These are phyloP conservation scores for Tetracentron sinense DNA, from an alignment of 164 flowering plant genomes.

Conservation along the genomic window DNA sequence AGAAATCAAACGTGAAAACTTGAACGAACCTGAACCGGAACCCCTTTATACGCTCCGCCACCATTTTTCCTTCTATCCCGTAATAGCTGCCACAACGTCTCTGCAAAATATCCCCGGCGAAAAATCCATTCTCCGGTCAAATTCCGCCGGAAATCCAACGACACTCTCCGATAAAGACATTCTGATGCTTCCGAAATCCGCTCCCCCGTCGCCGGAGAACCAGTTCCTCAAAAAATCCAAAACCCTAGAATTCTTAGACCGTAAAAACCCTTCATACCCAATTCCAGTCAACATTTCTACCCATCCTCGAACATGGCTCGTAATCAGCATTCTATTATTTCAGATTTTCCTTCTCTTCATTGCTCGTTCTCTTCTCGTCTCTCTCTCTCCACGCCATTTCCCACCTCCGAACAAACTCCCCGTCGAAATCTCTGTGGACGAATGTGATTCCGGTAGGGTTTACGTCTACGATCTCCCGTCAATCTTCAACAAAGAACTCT, in stretches of 20 bases:
- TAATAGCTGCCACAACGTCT: background rate
- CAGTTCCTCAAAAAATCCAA: slow-evolving; percentile 11
- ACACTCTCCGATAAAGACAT: background rate
- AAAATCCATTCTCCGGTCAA: slow-evolving; percentile 6
- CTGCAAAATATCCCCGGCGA: background rate
- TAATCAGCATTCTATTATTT: slow-evolving; percentile 21
- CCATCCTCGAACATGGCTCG: slow-evolving; percentile 30
- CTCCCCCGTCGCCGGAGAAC: slow-evolving; percentile 7
- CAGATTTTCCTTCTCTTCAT: slow-evolving; percentile 24
- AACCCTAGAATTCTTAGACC: slow-evolving; percentile 6
- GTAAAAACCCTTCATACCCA: slow-evolving; percentile 10
- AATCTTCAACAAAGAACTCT: slow-evolving; percentile 47
- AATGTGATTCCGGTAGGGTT: slow-evolving; percentile 43
- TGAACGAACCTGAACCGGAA: too few species aligned
- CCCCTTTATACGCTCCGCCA: too few species aligned
- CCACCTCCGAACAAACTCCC: slow-evolving; percentile 5
- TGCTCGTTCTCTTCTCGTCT: slow-evolving; percentile 16
- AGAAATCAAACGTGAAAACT: too few species aligned
- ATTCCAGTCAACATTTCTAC: slow-evolving; percentile 15
- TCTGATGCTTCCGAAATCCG: slow-evolving; percentile 19
- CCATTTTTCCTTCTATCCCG: slow-evolving; percentile 1
- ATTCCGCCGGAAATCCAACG: background rate
- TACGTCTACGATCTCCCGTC: slow-evolving; percentile 77
- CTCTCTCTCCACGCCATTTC: slow-evolving; percentile 10
- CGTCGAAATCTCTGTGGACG: background rate